Base-by-base conservation (phyloP, 2,329 filamentous ascomycete species). In the Penicillium sp. region DNA sequence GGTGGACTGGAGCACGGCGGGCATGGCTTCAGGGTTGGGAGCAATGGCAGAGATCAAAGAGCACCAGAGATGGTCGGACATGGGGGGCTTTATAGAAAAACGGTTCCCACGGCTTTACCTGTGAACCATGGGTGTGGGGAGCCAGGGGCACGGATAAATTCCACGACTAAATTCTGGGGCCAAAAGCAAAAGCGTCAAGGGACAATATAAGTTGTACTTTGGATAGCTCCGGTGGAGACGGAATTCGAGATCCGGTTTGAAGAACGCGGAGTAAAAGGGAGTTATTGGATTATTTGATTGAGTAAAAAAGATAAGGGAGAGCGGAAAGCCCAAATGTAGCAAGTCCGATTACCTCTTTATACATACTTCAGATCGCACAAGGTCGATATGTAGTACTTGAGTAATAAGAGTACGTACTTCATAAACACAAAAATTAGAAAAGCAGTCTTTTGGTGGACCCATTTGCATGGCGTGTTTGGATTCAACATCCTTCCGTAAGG, bases 1-100 rank as follows among this genome's bases (percentile, higher is more conserved):
- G 12, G 71, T 72, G 2, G 70, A 71, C 55, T 72, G 68, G 28
- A 73, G 60, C 35, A 69, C 64, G 15, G 63, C 65, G 24, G 71
- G 67, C 71, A 74, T 73, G 49, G 63, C 57, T 59, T 64, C 66
- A 52, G 56, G 57, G 44, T 58, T 53, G n/a, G 69, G 66, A 50
- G 70, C 63, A 60, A 70, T 69, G 44, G 66, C 61, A 52, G 63
- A 66, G 52, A 67, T 60, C 53, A 69, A 53, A 48, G 67, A 62
- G 47, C 62, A 59, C 68, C 70, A 72, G 49, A 72, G 54, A 47
- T 68, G 63, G 44, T 67, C 57, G 55, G 68, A 61, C 67, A 72
- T 71, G 47, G n/a, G 9, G 29, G 33, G 6, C 46, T 54, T 38
- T 56, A 57, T 40, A 40, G 20, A 18, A 40, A 40, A 4, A 4